These are phyloP conservation scores for Colletotrichum graminicola DNA, from an alignment of 2,329 filamentous ascomycete genomes.

Conservation along the genomic window DNA sequence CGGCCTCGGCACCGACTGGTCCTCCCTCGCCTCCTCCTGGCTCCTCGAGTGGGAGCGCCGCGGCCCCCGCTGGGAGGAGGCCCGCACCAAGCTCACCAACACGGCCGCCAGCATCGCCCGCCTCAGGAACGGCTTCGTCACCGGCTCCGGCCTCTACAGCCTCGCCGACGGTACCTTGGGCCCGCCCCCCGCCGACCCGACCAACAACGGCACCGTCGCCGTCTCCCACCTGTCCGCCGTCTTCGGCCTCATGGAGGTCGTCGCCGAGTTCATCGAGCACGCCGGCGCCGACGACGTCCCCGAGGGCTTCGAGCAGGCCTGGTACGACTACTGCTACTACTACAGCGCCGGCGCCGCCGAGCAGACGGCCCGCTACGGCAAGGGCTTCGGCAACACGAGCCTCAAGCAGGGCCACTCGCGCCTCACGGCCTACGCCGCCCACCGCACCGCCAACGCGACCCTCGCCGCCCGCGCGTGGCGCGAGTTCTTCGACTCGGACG, in stretches of 20 bases:
- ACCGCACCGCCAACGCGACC: constrained; percentile 57
- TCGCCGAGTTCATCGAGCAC: constrained; percentile 67
- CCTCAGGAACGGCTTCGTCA: constrained; percentile 70
- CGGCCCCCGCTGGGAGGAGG: constrained; percentile 65
- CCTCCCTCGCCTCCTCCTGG: constrained; percentile 67
- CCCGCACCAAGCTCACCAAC: constrained; percentile 61
- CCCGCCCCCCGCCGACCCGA: constrained; percentile 64
- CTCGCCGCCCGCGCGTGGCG: constrained; percentile 65
- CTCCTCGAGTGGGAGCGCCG: constrained; percentile 71
- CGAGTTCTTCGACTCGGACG: constrained; percentile 63
- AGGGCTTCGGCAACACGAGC: constrained; percentile 59
- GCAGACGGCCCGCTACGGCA: constrained; percentile 66
- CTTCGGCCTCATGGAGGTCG: constrained; percentile 70
- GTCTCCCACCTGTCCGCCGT: constrained; percentile 69
- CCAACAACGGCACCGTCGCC: constrained; percentile 63
- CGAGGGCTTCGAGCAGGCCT: constrained; percentile 63
- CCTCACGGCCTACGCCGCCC: constrained; percentile 66
- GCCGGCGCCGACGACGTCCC: constrained; percentile 57
- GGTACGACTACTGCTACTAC: constrained; percentile 72
- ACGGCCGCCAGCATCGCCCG: constrained; percentile 64
- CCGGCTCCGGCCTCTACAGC: constrained; percentile 66
- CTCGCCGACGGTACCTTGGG: constrained; percentile 61
- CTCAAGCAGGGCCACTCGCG: constrained; percentile 70
- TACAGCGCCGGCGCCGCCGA: constrained; percentile 63
- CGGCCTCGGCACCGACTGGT: constrained; percentile 71